phyloP scores from a whole-genome alignment of 345 rosid genomes.

The Salix dunnii region DNA sequence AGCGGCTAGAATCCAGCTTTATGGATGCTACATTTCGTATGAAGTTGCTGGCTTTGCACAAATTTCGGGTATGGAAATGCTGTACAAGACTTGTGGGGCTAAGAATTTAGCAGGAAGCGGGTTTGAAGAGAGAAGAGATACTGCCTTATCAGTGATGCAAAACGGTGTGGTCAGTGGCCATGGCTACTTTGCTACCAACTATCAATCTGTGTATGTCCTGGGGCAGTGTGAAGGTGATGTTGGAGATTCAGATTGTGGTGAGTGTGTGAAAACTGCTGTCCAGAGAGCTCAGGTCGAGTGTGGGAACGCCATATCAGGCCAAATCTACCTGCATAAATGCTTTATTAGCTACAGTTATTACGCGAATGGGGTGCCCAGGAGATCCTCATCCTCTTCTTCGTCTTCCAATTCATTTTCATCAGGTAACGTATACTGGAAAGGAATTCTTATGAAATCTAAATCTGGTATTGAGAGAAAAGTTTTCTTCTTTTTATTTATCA shows the following conservation, averaged over 20 bases:
- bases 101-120: constrained; percentile 63
- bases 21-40: constrained; percentile 82
- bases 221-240: constrained; percentile 97
- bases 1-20: constrained; percentile 80
- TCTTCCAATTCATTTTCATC: constrained; percentile 47
- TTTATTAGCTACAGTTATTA: constrained; percentile 71
- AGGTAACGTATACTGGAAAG: constrained; percentile 18
- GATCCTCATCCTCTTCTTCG: constrained; percentile 43
- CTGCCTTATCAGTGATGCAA: constrained; percentile 62
- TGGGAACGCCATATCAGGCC: constrained; percentile 76
- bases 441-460: not conserved
- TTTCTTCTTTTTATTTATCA: not conserved
- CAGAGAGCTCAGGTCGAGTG: constrained; percentile 92
- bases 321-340: constrained; percentile 86
- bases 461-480: constrained; percentile 4
- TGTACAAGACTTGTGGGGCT: constrained; percentile 79
- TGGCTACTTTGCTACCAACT: constrained; percentile 68
- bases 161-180: constrained; percentile 69
- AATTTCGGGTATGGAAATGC: constrained; percentile 87
- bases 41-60: constrained; percentile 78
- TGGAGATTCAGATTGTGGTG: constrained; percentile 90
- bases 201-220: constrained; percentile 61
- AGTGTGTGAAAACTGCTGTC: constrained; percentile 68
- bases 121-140: constrained; percentile 80
- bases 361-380: constrained; percentile 76